Evolutionary conservation across 2,329 filamentous ascomycete species (phyloP), one percentile per base, ranked within the genome.

Genomic region (Epichloe elymi): DNA sequence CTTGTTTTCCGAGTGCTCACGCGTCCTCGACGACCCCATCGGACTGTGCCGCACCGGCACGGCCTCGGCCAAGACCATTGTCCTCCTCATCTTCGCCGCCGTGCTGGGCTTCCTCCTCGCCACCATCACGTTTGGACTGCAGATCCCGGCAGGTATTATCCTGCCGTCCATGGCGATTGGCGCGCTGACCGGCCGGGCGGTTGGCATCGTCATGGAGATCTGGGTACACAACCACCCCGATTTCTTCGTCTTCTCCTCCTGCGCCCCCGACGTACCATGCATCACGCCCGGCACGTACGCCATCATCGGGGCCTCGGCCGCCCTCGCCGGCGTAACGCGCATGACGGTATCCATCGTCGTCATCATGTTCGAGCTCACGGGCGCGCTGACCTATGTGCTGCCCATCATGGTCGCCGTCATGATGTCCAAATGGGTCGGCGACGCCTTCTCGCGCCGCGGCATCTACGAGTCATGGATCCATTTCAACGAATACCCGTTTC

Each of bases 331-430:
- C 46, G 88, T 94, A 37, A 97, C 91, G 17, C 82, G 91, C 58
- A 94, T 98, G 83, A 98, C 93, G 0, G 89, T 96, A 11, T 96
- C 90, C 12, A 96, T 98, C 58, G 91, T 98, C 4, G 93, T 97
- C 61, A 98, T 98, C 70, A 96, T 96, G 86, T 98, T 98, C 63
- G 93, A 98, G 71, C 82, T 98, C 51, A 98, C 93, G 0, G 93
- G 93, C 49, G 93, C 93, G 1, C 76, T 98, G 30, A 95, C 89
- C 1, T 97, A 97, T 63, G 91, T 98, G 46, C 80, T 98, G 7
- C 93, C 93, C 50, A 98, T 97, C 67, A 98, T 98, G 93, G 87
- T 98, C 56, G 89, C 90, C 42, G 93, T 98, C 62, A 95, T 98
- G 90, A 77, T 97, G 43, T 87, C 87, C 55, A 98, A 98, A 71